Evolutionary conservation across 2,329 filamentous ascomycete species (phyloP), one percentile per base, ranked within the genome.

Genomic region (Passalora sequoiae): DNA sequence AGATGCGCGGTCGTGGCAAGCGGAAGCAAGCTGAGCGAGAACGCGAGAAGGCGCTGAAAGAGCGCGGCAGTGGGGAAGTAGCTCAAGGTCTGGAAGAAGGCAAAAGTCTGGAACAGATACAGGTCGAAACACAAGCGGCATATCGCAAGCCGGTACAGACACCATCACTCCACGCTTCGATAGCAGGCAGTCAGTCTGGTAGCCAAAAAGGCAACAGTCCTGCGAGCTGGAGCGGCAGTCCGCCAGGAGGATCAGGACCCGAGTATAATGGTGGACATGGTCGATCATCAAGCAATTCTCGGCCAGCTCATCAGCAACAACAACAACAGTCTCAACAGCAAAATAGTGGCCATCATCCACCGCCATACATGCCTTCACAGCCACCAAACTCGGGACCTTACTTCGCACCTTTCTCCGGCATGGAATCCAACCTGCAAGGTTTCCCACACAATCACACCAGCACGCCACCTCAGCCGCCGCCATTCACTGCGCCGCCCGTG

Each of bases 1-100:
- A 97, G 39, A 79, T 85, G 25, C 77, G 83, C 19, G 82, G 80
- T 4, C 80, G 86, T 46, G 80, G 87, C 44, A 97, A 97, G 72
- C 80, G 91, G 48, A 96, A 94, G 74, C 81, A 77, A 49, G 72
- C 79, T 32, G 81, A 83, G 15, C 47, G 57, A 15, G 70, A 72
- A 32, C 63, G 66, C 4, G 49, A 63, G 22, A 59, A 60, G 53
- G 53, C 51, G 19, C 45, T 53, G 42, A 50, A 53, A 19, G 55
- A 62, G 40, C 50, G 51, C 37, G 47, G 49, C 17, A 51, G 38
- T 16, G 53, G 39, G 25, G 50, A 54, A 38, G 49, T 57, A 16
- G 44, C 44, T 2, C 49, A 58, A 19, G 60, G 53, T 6, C 45
- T 63, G 19, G 59, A 63, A 37, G 58, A 60, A 33, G 62, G 60